Evolutionary conservation across 2,329 filamentous ascomycete genomes (phyloP), one percentile per base, ranked within the genome.

Genomic region (Sphaceloma murrayae): DNA sequence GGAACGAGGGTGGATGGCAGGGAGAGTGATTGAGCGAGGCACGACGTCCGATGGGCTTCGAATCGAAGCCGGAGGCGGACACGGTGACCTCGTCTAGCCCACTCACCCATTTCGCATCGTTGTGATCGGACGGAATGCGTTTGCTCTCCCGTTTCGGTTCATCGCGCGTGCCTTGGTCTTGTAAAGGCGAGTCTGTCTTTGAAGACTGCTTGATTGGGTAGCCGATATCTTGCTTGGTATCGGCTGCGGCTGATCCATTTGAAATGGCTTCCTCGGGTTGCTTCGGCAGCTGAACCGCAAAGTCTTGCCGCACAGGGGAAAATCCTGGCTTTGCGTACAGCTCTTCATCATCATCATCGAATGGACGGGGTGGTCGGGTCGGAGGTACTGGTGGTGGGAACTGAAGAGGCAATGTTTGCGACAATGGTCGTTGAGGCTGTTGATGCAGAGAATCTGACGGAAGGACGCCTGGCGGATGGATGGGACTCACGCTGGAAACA

Each of bases 41-140:
- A 18, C 36, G 36, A 17, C 36, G 36, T 16, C 36, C 36, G 2
- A 30, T 7, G 9, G 24, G 13, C 2, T 18, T 29, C 14, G 24
- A 26, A 26, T 40, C 36, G 8, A 40, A 29, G 24, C 36, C 26
- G 13, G 19, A 26, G 4, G 36, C 7, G 16, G 36, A 19, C 3
- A 40, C 36, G 16, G 36, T 29, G n/a, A 40, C 36, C 17, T 40
- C 36, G 22, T 40, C 36, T 14, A 40, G 18, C n/a, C 36, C 36
- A 19, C 36, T 40, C 14, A 40, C 24, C 36, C 36, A 40, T 40
- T 40, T 40, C n/a, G 36, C 36, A 40, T 40, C 36, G 24, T 40
- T 22, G 22, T 40, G 36, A 16, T 40, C 36, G 8, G 36, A 40
- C 4, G 36, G 36, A 9, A 40, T 2, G n/a, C 36, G 36, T 8